A percentile compares a stretch with the other conserved stretches of the same genome.
These are phyloP conservation scores for Mycosphaerella arachidis DNA, from an alignment of 2,329 filamentous ascomycete species.

Conservation along the genomic window DNA sequence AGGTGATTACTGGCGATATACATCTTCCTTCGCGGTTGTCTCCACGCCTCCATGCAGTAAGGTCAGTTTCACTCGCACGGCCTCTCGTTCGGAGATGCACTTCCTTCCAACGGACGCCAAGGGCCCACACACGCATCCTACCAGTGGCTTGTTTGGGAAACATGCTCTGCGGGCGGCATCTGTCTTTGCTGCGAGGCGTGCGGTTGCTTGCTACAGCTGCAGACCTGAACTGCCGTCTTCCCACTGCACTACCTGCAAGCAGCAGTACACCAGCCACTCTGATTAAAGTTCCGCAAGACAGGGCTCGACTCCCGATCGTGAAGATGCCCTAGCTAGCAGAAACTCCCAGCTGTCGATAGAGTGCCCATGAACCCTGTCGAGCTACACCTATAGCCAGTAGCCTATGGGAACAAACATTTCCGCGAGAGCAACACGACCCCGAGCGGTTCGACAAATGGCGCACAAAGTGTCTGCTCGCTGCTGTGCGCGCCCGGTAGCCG, in stretches of 20 bases:
- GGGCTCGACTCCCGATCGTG: background rate
- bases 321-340: background rate
- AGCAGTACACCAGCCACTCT: background rate
- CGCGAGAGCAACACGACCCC: background rate
- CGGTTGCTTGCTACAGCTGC: too few relatives aligned
- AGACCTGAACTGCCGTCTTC: too few relatives aligned
- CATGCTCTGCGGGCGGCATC: background rate
- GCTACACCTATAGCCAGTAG: conserved; percentile 6
- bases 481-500: conserved; percentile 2
- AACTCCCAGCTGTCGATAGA: background rate
- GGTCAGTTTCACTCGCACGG: background rate
- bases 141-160: background rate
- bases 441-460: background rate
- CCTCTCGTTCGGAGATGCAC: background rate
- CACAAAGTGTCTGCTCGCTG: background rate
- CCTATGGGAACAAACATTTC: background rate
- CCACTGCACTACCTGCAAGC: background rate
- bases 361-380: conserved; percentile 1
- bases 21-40: background rate
- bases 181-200: too few relatives aligned
- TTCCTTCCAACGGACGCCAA: background rate
- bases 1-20: background rate
- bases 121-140: background rate
- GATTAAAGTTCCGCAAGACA: background rate
- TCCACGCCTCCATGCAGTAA: background rate